Percentiles rank a stretch among this genome's conserved stretches.
Evolutionary conservation across 768 basidiomycete species (phyloP).

Genomic region (Thelephora aurantiotincta): DNA sequence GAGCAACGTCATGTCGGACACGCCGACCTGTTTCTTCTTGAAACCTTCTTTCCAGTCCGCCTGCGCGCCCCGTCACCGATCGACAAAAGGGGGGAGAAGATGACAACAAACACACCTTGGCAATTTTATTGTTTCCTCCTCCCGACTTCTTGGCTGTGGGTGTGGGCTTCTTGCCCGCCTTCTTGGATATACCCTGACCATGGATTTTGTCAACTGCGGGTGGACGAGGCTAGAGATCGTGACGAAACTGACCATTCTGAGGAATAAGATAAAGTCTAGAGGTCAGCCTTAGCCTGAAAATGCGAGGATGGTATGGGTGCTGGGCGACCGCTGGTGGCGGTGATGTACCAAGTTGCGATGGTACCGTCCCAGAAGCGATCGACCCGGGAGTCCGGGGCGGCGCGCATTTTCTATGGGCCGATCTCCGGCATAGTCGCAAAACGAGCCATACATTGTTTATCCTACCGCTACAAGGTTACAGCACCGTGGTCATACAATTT

Average conservation of each 20-base stretch:
- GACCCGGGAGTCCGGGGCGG: constrained; percentile 1
- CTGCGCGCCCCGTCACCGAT: constrained; percentile 23
- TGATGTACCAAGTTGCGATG: too few relatives aligned
- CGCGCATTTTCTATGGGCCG: too few relatives aligned
- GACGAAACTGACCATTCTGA: background rate
- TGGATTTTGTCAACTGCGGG: background rate
- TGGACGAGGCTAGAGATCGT: background rate
- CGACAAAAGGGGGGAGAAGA: constrained; percentile 4
- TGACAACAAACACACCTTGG: constrained; percentile 39
- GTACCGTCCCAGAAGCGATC: background rate
- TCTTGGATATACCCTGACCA: constrained; percentile 71
- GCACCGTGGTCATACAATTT: constrained; percentile 19
- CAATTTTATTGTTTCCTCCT: constrained; percentile 42
- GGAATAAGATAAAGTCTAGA: background rate
- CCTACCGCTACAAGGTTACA: too few relatives aligned
- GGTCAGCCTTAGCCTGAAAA: too few relatives aligned
- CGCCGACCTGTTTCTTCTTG: constrained; percentile 98
- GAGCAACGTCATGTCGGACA: constrained; percentile 96
- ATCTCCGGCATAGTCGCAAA: too few relatives aligned
- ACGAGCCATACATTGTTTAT: too few relatives aligned
- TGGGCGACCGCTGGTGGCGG: too few relatives aligned
- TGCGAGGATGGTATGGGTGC: too few relatives aligned
- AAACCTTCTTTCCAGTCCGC: constrained; percentile 99
- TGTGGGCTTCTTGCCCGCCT: constrained; percentile 75
- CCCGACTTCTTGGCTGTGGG: constrained; percentile 49